A percentile compares a stretch with the other conserved stretches of the same genome.
phyloP scores from a whole-genome alignment of 768 basidiomycete species.

The Hortiboletus flavorubellus region DNA sequence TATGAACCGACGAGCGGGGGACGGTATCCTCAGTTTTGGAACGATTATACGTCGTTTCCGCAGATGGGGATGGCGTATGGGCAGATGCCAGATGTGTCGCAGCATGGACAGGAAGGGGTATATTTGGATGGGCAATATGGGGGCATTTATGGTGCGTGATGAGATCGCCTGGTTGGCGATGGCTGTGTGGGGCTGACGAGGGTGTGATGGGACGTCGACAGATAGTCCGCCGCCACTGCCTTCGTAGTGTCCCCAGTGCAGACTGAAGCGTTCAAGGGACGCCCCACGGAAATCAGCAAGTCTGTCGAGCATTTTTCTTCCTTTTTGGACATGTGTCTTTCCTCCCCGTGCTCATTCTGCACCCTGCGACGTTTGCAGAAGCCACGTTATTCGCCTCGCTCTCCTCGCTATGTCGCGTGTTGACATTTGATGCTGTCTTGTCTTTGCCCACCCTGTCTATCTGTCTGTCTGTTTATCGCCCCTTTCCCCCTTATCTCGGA shows the following conservation, averaged over 20 bases:
- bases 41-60: conserved; percentile 50
- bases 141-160: conserved; percentile 28
- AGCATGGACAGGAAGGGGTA: conserved; percentile 20
- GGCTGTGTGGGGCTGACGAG: neutral
- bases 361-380: too few relatives aligned
- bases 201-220: neutral
- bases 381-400: neutral
- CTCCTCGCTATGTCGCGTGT: neutral
- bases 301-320: neutral
- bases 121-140: conserved; percentile 26
- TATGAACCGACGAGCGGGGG: conserved; percentile 21
- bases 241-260: neutral
- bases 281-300: neutral
- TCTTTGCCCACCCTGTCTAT: neutral
- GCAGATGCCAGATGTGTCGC: conserved; percentile 2
- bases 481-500: neutral
- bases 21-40: conserved; percentile 54
- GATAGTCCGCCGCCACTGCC: conserved; percentile 9
- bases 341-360: neutral
- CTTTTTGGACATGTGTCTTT: neutral
- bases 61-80: conserved; percentile 45
- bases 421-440: neutral
- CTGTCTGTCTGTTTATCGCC: neutral
- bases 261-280: neutral
- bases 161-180: neutral